Evolutionary conservation across 1,284 basidiomycete species (phyloP).

Genomic region (Omphalotus olearius): DNA sequence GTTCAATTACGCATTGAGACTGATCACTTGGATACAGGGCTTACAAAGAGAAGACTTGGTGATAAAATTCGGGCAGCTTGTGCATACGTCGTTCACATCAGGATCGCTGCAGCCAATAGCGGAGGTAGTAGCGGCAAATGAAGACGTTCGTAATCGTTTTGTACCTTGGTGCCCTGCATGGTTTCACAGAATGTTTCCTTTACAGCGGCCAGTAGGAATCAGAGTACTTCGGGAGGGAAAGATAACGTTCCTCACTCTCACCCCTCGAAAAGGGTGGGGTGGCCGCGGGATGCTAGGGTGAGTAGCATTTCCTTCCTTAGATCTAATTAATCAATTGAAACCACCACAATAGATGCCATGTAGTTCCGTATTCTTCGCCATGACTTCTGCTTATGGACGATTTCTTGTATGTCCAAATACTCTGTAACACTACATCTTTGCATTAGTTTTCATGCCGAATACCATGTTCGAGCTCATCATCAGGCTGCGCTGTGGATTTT

Average conservation of each 20-base stretch:
- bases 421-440: constrained; percentile 8
- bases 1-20: constrained; percentile 7
- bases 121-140: constrained; percentile 63
- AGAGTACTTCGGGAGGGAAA: constrained; percentile 34
- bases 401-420: too few relatives aligned
- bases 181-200: too few relatives aligned
- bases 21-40: constrained; percentile 42
- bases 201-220: constrained; percentile 35
- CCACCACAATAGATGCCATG: constrained; percentile 56
- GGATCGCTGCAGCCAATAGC: constrained; percentile 65
- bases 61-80: constrained; percentile 68
- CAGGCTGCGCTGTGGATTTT: background rate
- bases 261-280: constrained; percentile 45
- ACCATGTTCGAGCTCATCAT: constrained; percentile 8
- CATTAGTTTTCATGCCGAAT: constrained; percentile 1
- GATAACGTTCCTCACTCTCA: constrained; percentile 29
- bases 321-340: constrained; percentile 3
- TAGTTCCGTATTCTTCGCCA: constrained; percentile 48
- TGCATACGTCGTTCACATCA: constrained; percentile 44
- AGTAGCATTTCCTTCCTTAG: constrained; percentile 19
- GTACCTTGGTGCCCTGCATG: background rate
- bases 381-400: background rate
- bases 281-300: constrained; percentile 83
- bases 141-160: constrained; percentile 57
- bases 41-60: constrained; percentile 69